phyloP scores from a whole-genome alignment of 495 filamentous ascomycete genomes.

The Ramalina peruviana region DNA sequence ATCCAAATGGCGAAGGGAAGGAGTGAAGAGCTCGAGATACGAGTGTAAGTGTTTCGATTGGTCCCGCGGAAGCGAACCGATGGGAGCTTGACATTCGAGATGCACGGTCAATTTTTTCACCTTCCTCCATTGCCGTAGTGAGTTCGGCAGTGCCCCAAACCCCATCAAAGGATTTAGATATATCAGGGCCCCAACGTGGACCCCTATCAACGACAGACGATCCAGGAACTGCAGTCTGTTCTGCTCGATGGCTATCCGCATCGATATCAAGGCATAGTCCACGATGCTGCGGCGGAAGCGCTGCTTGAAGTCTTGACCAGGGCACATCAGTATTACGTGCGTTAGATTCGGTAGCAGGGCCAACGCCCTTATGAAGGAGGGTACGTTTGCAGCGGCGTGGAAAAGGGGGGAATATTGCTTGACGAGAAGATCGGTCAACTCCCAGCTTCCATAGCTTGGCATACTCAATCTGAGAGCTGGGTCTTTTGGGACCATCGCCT shows the following conservation, averaged over 20 bases:
- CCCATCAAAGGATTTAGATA: constrained; percentile 55
- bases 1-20: constrained; percentile 43
- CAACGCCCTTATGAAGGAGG: constrained; percentile 60
- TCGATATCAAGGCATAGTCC: constrained; percentile 68
- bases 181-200: constrained; percentile 54
- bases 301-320: constrained; percentile 50
- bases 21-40: constrained; percentile 51
- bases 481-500: constrained; percentile 30
- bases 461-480: constrained; percentile 26
- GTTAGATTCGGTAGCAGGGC: constrained; percentile 45
- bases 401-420: constrained; percentile 72
- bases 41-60: constrained; percentile 64
- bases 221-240: constrained; percentile 42
- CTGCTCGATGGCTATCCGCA: constrained; percentile 63
- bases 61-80: constrained; percentile 39
- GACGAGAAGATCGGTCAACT: constrained; percentile 52
- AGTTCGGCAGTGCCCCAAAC: constrained; percentile 50
- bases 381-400: constrained; percentile 71
- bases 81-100: constrained; percentile 46
- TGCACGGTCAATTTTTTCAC: constrained; percentile 53
- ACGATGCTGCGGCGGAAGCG: constrained; percentile 59
- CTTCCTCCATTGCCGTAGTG: constrained; percentile 53
- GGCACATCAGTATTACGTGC: constrained; percentile 56
- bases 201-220: constrained; percentile 47
- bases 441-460: constrained; percentile 55